Conservation (phyloP, 345 rosid species). For the Moricandia moricandioides region DNA sequence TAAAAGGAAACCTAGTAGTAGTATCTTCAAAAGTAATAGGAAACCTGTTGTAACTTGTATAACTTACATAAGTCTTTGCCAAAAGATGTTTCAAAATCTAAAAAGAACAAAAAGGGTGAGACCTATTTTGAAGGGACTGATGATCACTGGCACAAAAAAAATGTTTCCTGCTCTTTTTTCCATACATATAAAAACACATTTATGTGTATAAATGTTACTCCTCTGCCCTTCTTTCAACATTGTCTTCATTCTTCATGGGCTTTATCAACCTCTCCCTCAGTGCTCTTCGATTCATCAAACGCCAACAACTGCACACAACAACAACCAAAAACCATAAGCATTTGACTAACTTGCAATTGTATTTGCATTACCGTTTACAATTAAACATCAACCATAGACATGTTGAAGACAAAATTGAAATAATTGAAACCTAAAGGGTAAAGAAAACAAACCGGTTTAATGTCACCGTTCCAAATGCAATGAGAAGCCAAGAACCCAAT, state of each 20-base stretch:
- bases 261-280: constrained; percentile 38
- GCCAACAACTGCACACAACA: constrained; percentile 70
- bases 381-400: not conserved
- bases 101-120: not conserved
- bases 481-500: constrained; percentile 92
- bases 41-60: constrained; percentile 28
- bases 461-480: constrained; percentile 88
- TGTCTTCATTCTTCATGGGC: constrained; percentile 49
- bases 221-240: constrained; percentile 20
- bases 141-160: constrained; percentile 27
- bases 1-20: not conserved
- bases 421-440: not conserved
- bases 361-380: not conserved
- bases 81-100: constrained; percentile 20
- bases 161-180: constrained; percentile 19
- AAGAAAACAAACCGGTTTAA: constrained; percentile 71
- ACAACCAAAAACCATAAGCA: not conserved
- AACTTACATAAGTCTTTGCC: constrained; percentile 33
- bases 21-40: not conserved
- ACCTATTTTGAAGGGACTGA: constrained; percentile 20
- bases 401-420: not conserved
- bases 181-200: constrained; percentile 20
- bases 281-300: constrained; percentile 69
- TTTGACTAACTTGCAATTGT: not conserved
- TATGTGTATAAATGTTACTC: constrained; percentile 22